Base-by-base conservation (phyloP, 257 asterid genomes). In the Plantago ovata region DNA sequence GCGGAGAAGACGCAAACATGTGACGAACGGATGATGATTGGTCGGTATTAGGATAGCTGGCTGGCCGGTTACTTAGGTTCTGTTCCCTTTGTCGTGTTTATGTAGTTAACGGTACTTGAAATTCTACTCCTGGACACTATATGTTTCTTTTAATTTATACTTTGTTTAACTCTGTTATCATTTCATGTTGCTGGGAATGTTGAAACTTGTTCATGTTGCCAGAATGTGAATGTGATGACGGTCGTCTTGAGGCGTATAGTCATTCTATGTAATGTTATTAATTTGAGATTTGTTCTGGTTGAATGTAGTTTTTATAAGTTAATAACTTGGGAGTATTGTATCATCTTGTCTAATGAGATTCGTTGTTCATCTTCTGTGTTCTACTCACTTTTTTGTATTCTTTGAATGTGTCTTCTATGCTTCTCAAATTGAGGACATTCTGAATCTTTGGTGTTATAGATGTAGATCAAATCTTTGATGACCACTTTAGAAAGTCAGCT, bases 21-120 rank as follows among this genome's bases (percentile, higher is more conserved):
- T 21, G n/a, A 20, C 28, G 16, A 20, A 15, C 56, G 18, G n/a
- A 50, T 50, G n/a, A 50, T 50, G 38, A 50, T 50, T 22, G 21
- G 40, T 48, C 39, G 72, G 66, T 58, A 44, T 54, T 65, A 38
- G 44, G 24, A 54, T 45, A 49, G 55, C 55, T 20, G 60, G 65
- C 52, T 63, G 21, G 56, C 28, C 5, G 49, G 60, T 58, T 42
- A 50, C 58, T 61, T 71, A 68, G 61, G 24, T 59, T 63, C 41
- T 62, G 48, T 18, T 69, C 57, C 57, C n/a, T n/a, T 13, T 22
- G 56, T 50, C 56, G 38, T 16, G 15, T 50, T 13, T 6, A 50
- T 50, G 56, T 22, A 50, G 55, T 50, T 21, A 50, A 9, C 20
- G 33, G 55, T 49, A 49, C 20, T 33, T 50, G 32, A 33, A 3